Evolutionary conservation across 73 alveolate species (phyloP), one percentile per base, ranked within the genome.

Genomic region (Paramecium tetraurelia): DNA sequence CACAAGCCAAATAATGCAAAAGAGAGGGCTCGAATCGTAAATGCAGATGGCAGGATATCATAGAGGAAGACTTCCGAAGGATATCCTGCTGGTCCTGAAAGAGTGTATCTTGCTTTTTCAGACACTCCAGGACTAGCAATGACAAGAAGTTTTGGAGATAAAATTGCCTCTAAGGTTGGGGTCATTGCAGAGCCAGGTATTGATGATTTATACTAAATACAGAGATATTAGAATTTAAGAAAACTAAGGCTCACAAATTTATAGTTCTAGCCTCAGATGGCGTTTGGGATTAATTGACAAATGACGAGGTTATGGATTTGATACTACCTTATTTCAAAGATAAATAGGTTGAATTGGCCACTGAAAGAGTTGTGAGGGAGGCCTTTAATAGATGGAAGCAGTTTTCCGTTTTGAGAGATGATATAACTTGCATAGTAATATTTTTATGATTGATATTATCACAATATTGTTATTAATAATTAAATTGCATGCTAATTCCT

Each of bases 101-200:
- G 98, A 71, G 98, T 95, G n/a, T 95, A 93, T 85, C 63, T 63
- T 53, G 84, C 59, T 24, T 21, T 63, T 89, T 75, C 90, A 33
- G 94, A 90, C 63, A 70, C 86, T 5, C 97, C 97, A 41, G 98
- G 97, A 20, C 71, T 95, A 41, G 98, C 98, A 24, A 93, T 95
- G 97, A 88, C 96, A 20, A 58, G 97, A 50, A 86, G 95, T 10
- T 86, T 95, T 35, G 98, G 96, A 5, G 98, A 95, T 86, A 86
- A 43, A 35, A 88, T 85, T 16, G 96, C 94, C 14, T 44, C 86
- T 0, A 36, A 72, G 22, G 98, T 86, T 31, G 98, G 98, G 43
- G 96, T 95, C 11, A 94, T 92, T 11, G 69, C 93, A 14, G 96
- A 93, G 10, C 98, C 98, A 18, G 98, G 93, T 86, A 86, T 20